Evolutionary conservation across 2,329 filamentous ascomycete genomes (phyloP), one percentile per base, ranked within the genome.

Genomic region (Rutstroemia sp.): DNA sequence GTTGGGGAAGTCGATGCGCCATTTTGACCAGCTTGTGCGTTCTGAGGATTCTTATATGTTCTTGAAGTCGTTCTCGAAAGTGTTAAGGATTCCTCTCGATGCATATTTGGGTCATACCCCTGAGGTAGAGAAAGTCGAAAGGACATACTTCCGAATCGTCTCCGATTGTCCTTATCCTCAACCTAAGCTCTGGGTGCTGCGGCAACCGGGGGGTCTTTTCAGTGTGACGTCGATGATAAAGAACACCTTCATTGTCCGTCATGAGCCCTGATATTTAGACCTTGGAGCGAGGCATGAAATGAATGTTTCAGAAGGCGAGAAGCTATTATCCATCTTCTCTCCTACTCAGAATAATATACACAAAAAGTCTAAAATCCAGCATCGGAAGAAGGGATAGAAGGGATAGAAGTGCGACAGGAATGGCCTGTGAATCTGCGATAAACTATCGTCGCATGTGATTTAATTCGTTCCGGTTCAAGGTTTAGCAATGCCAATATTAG

Each of bases 81-180:
- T 14, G 65, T 67, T 17, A 66, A 44, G 17, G 57, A 23, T 12
- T 68, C 66, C 53, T 68, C 64, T 53, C 60, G 59, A 52, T 67
- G 56, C 62, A 68, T 68, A 27, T 68, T 64, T 54, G 63, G 65
- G 58, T 68, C 66, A 54, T 65, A 65, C 38, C 60, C 65, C 57
- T 61, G 54, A 50, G 59, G 58, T 38, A 56, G 27, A 27, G 39
- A 27, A 56, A 66, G 64, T 34, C 62, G 58, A 23, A 57, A 58
- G 48, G 63, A 57, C 63, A 66, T 66, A 47, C 30, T 63, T 49
- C 40, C 27, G 27, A 34, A 51, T 53, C 54, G 54, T 47, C 44
- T 51, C 21, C 46, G 42, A 42, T 25, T 27, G n/a, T 53, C 16
- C 23, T 9, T 17, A n/a, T 14, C 8, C 14, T 25, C 5, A 16